phyloP scores from a whole-genome alignment of 768 basidiomycete species.

The Mycena maculata region DNA sequence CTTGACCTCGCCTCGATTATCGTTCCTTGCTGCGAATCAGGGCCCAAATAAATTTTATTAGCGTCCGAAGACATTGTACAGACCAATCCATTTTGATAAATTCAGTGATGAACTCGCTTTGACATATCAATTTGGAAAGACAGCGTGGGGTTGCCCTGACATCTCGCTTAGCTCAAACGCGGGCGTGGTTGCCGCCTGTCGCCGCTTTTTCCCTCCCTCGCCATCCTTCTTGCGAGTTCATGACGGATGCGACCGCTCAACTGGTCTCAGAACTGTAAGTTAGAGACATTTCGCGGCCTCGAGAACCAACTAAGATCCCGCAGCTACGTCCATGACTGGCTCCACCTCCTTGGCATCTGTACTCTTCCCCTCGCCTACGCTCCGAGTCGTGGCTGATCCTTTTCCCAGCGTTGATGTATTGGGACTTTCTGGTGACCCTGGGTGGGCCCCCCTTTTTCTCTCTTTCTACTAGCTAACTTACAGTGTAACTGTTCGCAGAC shows the following conservation, averaged over 20 bases:
- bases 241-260: background rate
- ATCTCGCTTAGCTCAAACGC: too few species aligned
- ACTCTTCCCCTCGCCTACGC: background rate
- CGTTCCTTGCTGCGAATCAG: too few species aligned
- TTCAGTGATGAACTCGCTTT: too few species aligned
- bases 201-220: too few species aligned
- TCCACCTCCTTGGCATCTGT: slow-evolving; percentile 24
- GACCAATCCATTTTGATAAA: too few species aligned
- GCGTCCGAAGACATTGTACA: too few species aligned
- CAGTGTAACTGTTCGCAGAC: background rate
- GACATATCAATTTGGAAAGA: too few species aligned
- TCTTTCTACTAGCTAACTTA: too few species aligned
- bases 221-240: background rate
- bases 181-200: too few species aligned
- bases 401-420: slow-evolving; percentile 10
- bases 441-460: background rate
- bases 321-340: background rate
- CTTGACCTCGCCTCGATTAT: too few species aligned
- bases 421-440: slow-evolving; percentile 14
- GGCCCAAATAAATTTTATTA: too few species aligned
- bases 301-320: background rate
- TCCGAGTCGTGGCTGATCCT: background rate
- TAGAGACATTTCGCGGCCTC: background rate
- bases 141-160: too few species aligned
- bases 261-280: background rate